These are phyloP conservation scores for Heliosperma pusillum DNA, from an alignment of 148 eudicot genomes.

Conservation along the genomic window DNA sequence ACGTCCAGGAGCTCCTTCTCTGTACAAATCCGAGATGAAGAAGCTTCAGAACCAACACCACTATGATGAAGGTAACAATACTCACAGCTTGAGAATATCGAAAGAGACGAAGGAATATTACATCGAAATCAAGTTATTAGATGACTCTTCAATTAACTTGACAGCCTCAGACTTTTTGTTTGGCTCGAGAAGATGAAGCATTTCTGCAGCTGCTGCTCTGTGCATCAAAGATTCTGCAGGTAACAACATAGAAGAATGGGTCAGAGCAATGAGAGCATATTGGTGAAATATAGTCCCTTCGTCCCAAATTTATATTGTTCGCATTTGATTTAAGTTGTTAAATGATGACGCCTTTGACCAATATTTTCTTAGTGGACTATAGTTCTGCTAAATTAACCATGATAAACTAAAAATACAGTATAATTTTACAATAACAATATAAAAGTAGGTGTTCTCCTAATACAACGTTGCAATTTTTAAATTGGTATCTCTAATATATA, in stretches of 20 bases:
- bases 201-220: conserved; percentile 90
- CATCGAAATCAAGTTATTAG: conserved; percentile 46
- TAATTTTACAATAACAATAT: no score
- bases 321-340: neutral
- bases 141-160: conserved; percentile 66
- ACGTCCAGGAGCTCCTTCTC: conserved; percentile 58
- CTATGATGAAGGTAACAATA: neutral
- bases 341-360: neutral
- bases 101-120: conserved; percentile 28
- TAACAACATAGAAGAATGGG: conserved; percentile 3
- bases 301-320: neutral
- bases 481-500: neutral
- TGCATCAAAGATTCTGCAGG: conserved; percentile 83
- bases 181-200: conserved; percentile 71
- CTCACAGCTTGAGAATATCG: neutral
- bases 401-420: no score
- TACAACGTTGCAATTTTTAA: neutral
- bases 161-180: conserved; percentile 69
- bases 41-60: neutral
- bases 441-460: neutral
- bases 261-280: conserved; percentile 9
- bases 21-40: conserved; percentile 16
- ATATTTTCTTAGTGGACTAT: neutral
- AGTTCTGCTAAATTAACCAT: no score
- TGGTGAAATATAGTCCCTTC: neutral